Evolutionary conservation across 2,329 filamentous ascomycete genomes (phyloP).

Genomic region (Aspergillus vadensis): DNA sequence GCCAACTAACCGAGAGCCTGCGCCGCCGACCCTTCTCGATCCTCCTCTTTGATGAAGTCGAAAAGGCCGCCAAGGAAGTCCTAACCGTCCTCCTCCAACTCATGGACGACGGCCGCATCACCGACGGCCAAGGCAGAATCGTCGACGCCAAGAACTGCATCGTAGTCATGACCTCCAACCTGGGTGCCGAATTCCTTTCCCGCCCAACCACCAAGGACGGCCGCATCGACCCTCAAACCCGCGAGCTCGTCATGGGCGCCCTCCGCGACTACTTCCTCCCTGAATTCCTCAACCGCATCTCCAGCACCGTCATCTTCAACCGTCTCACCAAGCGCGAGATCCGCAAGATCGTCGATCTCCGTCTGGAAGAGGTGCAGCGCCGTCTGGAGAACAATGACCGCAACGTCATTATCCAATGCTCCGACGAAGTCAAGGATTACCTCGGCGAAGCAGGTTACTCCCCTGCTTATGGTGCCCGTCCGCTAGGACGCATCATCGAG

Average conservation of each 20-base stretch:
- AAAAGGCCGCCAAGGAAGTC: constrained; percentile 98
- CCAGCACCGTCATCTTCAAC: constrained; percentile 96
- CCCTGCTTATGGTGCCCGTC: constrained; percentile 90
- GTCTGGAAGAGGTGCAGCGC: constrained; percentile 85
- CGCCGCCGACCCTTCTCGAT: constrained; percentile 97
- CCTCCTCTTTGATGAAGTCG: constrained; percentile 94
- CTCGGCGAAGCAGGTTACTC: constrained; percentile 90
- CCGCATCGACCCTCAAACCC: constrained; percentile 79
- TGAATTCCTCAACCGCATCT: constrained; percentile 98
- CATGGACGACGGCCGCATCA: constrained; percentile 98
- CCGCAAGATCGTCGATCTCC: constrained; percentile 90
- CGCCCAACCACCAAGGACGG: constrained; percentile 77
- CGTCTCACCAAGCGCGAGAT: constrained; percentile 87
- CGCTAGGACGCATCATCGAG: constrained; percentile 86
- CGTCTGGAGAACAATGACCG: constrained; percentile 82
- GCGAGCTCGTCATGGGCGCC: constrained; percentile 85
- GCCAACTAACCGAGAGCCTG: constrained; percentile 91
- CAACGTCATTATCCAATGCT: constrained; percentile 81
- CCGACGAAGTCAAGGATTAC: constrained; percentile 86
- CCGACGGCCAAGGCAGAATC: constrained; percentile 92
- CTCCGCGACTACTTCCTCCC: constrained; percentile 96
- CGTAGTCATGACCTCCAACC: constrained; percentile 97
- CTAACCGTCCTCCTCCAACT: constrained; percentile 97
- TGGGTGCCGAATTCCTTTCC: constrained; percentile 91
- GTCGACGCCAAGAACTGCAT: constrained; percentile 98